Percentiles rank a stretch among this genome's conserved stretches.
phyloP scores from a whole-genome alignment of 306 rosid genomes.

The Pyrus pyrifolia region DNA sequence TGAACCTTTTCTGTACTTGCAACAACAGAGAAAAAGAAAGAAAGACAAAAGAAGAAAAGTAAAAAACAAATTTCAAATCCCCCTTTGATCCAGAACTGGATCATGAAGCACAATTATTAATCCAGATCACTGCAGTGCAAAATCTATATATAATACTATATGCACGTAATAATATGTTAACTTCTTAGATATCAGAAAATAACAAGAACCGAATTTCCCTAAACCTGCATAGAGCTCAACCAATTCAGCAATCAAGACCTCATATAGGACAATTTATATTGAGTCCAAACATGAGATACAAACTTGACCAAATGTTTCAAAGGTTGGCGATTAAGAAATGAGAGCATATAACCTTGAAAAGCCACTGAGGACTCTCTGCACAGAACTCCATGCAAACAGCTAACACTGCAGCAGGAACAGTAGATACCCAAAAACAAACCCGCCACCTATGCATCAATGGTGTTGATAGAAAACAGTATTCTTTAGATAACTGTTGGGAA shows the following conservation, averaged over 20 bases:
- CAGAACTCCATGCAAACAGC: slow-evolving; percentile 73
- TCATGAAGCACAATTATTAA: background rate
- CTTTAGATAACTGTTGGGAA: slow-evolving; percentile 2
- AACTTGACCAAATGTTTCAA: background rate
- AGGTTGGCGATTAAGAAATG: slow-evolving; percentile 13
- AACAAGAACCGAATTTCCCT: background rate
- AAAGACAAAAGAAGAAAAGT: background rate
- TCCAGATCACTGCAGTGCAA: background rate
- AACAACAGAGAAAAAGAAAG: background rate
- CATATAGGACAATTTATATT: background rate
- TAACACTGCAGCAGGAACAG: slow-evolving; percentile 53
- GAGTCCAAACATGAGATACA: background rate
- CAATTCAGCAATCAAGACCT: background rate
- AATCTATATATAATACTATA: background rate
- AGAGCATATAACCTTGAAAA: slow-evolving; percentile 58
- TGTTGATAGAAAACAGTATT: slow-evolving; percentile 3
- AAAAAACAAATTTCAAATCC: background rate
- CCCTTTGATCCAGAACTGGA: background rate
- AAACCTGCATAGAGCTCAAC: background rate
- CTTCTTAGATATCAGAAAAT: background rate
- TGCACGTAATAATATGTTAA: background rate
- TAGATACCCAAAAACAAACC: slow-evolving; percentile 73
- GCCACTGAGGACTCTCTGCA: slow-evolving; percentile 90
- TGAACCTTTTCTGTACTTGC: background rate
- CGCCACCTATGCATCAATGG: slow-evolving; percentile 64